A percentile compares a stretch with the other conserved stretches of the same genome.
phyloP scores from a whole-genome alignment of 176 grass and related monocot genomes.

The Oryza longistaminata region DNA sequence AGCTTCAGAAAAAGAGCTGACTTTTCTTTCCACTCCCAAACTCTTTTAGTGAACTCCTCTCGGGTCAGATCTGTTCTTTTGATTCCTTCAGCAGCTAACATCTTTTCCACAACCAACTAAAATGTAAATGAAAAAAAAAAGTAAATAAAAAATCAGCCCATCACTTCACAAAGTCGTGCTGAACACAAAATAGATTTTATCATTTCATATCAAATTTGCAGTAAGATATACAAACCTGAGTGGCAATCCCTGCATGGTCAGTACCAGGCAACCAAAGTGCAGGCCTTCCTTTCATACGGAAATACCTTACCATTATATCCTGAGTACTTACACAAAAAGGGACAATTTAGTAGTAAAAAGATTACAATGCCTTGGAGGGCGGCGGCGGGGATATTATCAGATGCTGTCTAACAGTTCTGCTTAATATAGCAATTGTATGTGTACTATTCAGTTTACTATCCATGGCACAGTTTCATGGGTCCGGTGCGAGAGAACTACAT shows the following conservation, averaged over 20 bases:
- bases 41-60: constrained; percentile 90
- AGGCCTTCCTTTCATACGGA: constrained; percentile 95
- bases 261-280: constrained; percentile 97
- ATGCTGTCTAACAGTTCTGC: neutral
- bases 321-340: constrained; percentile 50
- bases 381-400: constrained; percentile 9
- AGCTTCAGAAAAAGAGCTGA: constrained; percentile 45
- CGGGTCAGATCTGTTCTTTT: constrained; percentile 91
- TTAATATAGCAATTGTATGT: neutral
- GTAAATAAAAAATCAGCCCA: constrained; percentile 26
- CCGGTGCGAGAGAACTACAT: neutral
- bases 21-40: constrained; percentile 99
- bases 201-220: neutral
- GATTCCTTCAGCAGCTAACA: constrained; percentile 91
- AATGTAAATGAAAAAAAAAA: constrained; percentile 36
- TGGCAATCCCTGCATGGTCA: constrained; percentile 98
- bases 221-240: constrained; percentile 66
- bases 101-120: constrained; percentile 98
- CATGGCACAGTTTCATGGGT: neutral
- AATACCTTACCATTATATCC: constrained; percentile 99
- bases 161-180: constrained; percentile 30
- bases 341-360: constrained; percentile 36
- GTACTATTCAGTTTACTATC: neutral
- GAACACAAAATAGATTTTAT: constrained; percentile 34
- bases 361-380: neutral